Conservation (phyloP, 306 rosid species). For the Neltuma alba region DNA sequence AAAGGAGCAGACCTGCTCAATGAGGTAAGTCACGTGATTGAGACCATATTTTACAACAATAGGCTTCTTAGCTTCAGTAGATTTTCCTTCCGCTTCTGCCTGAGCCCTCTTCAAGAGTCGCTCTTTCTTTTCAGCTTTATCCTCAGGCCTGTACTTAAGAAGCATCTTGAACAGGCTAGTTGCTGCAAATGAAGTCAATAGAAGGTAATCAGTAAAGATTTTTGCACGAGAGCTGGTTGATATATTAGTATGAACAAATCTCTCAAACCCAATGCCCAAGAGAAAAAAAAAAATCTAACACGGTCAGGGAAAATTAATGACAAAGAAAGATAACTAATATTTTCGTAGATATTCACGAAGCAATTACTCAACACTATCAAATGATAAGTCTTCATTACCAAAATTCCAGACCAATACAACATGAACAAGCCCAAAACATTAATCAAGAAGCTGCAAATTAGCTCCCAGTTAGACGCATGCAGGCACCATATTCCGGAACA, state of each 20-base stretch:
- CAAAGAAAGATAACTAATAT: background rate
- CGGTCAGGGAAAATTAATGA: background rate
- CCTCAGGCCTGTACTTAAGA: no score
- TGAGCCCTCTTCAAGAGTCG: no score
- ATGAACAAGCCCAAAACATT: background rate
- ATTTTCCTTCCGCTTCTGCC: no score
- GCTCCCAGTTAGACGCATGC: background rate
- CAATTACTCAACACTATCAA: background rate
- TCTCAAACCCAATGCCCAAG: background rate
- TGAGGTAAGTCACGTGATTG: no score
- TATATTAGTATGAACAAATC: background rate
- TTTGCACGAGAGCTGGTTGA: background rate
- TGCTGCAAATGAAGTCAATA: slow-evolving; percentile 41
- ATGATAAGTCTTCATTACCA: background rate
- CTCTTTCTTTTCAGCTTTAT: no score
- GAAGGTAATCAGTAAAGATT: background rate
- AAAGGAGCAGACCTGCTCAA: slow-evolving; percentile 55
- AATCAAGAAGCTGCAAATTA: background rate
- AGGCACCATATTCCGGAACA: background rate
- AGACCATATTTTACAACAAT: no score
- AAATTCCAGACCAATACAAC: background rate
- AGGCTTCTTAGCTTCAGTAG: no score
- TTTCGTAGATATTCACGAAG: no score
- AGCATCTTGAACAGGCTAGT: slow-evolving; percentile 72
- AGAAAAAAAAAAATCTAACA: background rate